phyloP scores from a whole-genome alignment of 1,139 yeast species.

The Candida sp. region DNA sequence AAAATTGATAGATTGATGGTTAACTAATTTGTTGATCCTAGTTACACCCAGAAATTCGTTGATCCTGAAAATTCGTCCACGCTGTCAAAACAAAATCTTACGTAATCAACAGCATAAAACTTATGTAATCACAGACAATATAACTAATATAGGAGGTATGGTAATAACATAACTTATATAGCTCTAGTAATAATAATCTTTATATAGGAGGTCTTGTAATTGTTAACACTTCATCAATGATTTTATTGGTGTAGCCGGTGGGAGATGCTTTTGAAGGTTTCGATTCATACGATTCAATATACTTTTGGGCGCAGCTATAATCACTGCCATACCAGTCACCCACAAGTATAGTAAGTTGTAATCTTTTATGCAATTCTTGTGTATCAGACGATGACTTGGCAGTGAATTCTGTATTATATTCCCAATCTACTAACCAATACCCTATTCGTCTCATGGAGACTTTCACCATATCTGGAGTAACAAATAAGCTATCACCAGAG shows the following conservation, averaged over 20 bases:
- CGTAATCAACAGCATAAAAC: background rate
- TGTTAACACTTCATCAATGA: constrained; percentile 38
- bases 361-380: constrained; percentile 13
- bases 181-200: background rate
- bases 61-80: constrained; percentile 10
- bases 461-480: constrained; percentile 39
- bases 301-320: constrained; percentile 31
- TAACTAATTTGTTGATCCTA: background rate
- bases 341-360: constrained; percentile 33
- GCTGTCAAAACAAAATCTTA: constrained; percentile 6
- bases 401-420: constrained; percentile 17
- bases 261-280: constrained; percentile 20
- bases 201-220: constrained; percentile 40
- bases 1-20: background rate
- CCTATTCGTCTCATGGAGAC: constrained; percentile 42
- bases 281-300: constrained; percentile 19
- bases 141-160: background rate
- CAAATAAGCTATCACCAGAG: constrained; percentile 13
- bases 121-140: background rate
- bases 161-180: too few species aligned
- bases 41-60: constrained; percentile 3
- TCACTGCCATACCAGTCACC: constrained; percentile 50
- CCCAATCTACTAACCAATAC: constrained; percentile 49
- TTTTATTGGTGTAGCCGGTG: constrained; percentile 30
- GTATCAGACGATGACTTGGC: constrained; percentile 5